Percentiles rank a stretch among this genome's conserved stretches.
These are phyloP conservation scores for Termitomyces titanicus DNA, from an alignment of 768 basidiomycete genomes.

Conservation along the genomic window DNA sequence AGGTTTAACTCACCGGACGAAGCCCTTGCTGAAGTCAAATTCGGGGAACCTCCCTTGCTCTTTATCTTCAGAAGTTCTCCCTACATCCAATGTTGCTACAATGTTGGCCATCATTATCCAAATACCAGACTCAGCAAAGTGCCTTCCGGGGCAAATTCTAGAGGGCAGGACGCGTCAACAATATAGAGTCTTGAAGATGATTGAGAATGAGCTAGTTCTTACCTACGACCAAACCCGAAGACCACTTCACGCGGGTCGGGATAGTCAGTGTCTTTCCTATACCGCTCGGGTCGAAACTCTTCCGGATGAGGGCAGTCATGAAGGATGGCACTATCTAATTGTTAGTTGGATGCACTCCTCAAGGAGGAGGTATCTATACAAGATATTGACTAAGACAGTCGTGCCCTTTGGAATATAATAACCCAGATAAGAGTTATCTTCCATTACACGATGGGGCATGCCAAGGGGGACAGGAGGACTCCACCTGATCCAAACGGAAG, in stretches of 20 bases:
- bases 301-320: conserved; percentile 43
- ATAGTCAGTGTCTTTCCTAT: conserved; percentile 32
- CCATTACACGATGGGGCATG: conserved; percentile 49
- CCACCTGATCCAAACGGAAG: conserved; percentile 30
- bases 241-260: conserved; percentile 45
- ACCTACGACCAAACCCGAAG: conserved; percentile 60
- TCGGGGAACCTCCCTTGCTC: conserved; percentile 37
- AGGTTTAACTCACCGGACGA: conserved; percentile 38
- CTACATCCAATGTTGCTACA: conserved; percentile 42
- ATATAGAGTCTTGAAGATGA: not conserved
- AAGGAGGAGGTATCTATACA: conserved; percentile 25
- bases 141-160: conserved; percentile 52
- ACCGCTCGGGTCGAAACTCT: conserved; percentile 48
- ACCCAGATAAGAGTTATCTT: conserved; percentile 45
- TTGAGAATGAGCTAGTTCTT: conserved; percentile 3
- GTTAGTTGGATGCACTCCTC: not conserved
- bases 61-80: conserved; percentile 34
- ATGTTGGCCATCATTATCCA: conserved; percentile 45
- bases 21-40: conserved; percentile 36
- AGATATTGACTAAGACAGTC: conserved; percentile 41
- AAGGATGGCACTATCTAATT: conserved; percentile 34
- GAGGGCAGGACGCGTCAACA: not conserved
- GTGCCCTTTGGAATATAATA: conserved; percentile 43
- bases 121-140: conserved; percentile 45
- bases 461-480: conserved; percentile 46